These are phyloP conservation scores for Solanum hybrid DNA, from an alignment of 305 asterid genomes.

Conservation along the genomic window DNA sequence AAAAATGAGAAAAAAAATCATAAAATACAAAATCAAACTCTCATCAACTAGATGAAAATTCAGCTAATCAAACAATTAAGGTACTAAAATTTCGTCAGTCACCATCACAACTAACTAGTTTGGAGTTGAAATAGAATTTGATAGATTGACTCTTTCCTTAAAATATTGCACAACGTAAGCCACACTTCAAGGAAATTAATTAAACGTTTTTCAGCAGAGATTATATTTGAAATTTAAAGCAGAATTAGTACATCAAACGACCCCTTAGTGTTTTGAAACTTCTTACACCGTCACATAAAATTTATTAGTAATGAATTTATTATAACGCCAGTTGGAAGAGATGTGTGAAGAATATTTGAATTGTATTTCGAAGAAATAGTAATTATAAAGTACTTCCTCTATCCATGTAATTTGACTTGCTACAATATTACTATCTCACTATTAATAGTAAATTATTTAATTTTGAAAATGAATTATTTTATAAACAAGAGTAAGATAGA, in stretches of 20 bases:
- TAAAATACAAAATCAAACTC: rapidly evolving
- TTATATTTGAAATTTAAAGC: not conserved
- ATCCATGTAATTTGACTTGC: not conserved
- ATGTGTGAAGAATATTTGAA: not conserved
- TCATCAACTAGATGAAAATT: rapidly evolving
- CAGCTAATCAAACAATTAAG: not conserved
- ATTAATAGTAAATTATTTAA: too few species aligned
- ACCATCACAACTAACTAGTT: not conserved
- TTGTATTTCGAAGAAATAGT: not conserved
- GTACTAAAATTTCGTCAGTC: rapidly evolving
- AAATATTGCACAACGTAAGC: not conserved
- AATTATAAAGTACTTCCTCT: not conserved
- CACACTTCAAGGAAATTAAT: not conserved
- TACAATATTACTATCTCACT: not conserved
- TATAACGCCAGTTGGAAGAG: not conserved
- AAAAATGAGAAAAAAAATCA: rapidly evolving
- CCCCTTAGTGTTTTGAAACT: not conserved
- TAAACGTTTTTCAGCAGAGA: not conserved
- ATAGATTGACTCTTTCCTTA: not conserved
- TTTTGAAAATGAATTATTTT: not conserved
- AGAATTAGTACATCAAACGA: not conserved
- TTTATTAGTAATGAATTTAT: not conserved
- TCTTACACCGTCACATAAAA: not conserved
- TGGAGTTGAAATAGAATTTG: not conserved
- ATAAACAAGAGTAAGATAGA: not conserved